A percentile compares a stretch with the other conserved stretches of the same genome.
phyloP scores from a whole-genome alignment of 129 eudicot species.

The Deinandra increscens region DNA sequence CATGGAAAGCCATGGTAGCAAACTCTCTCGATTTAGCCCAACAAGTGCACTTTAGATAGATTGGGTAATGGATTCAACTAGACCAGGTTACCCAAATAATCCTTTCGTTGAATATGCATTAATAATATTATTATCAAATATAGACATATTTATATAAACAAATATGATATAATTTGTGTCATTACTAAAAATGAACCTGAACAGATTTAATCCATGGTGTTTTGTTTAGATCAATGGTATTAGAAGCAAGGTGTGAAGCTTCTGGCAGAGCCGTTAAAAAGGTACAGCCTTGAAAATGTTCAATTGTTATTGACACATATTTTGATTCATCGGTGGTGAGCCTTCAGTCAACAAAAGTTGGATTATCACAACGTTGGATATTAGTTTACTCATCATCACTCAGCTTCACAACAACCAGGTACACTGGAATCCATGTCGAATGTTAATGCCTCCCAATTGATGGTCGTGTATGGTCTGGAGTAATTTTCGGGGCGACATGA shows the following conservation, averaged over 20 bases:
- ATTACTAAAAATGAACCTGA: background rate
- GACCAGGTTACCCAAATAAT: constrained; percentile 57
- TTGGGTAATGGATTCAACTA: constrained; percentile 78
- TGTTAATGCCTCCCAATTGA: background rate
- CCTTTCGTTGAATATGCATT: background rate
- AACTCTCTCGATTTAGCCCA: too few relatives aligned
- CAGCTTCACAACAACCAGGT: too few relatives aligned
- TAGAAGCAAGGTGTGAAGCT: constrained; percentile 97
- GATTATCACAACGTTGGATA: background rate
- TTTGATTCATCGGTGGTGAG: constrained; percentile 70
- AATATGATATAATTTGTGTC: background rate
- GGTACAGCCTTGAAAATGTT: constrained; percentile 12
- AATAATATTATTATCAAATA: background rate
- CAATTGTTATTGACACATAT: constrained; percentile 44
- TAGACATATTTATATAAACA: background rate
- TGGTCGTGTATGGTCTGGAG: too few relatives aligned
- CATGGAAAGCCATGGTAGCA: too few relatives aligned
- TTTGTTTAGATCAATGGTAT: constrained; percentile 59
- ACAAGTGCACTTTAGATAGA: constrained; percentile 94
- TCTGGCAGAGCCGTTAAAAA: constrained; percentile 46
- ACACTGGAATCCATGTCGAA: background rate
- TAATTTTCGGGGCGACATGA: background rate
- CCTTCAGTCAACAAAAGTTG: constrained; percentile 29
- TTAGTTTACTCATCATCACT: background rate
- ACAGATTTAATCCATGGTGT: background rate